Evolutionary conservation across 495 filamentous ascomycete genomes (phyloP).

Genomic region (Astrothelium macrocarpum): DNA sequence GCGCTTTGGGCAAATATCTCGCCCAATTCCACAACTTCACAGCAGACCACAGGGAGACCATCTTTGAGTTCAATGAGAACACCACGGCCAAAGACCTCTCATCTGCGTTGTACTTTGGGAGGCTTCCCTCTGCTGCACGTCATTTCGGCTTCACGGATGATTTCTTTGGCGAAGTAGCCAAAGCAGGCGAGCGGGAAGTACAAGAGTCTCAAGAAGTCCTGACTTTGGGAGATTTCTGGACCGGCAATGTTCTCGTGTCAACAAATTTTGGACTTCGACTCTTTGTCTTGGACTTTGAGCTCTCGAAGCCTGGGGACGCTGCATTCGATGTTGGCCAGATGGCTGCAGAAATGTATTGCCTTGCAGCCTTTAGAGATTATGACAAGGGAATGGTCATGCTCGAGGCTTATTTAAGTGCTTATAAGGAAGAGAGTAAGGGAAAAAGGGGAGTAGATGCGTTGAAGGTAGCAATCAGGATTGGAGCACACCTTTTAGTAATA

Average conservation of each 20-base stretch:
- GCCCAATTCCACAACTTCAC: constrained; percentile 8
- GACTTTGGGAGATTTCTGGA: constrained; percentile 11
- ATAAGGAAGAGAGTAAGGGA: background rate
- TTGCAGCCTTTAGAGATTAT: constrained; percentile 6
- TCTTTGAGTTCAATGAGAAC: background rate
- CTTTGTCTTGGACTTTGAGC: constrained; percentile 5
- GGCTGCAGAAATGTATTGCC: constrained; percentile 12
- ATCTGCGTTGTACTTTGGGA: background rate
- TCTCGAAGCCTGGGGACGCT: constrained; percentile 7
- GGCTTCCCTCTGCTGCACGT: background rate
- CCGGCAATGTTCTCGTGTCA: constrained; percentile 11
- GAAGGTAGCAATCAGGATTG: constrained; percentile 9
- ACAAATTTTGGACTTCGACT: background rate
- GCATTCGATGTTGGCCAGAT: constrained; percentile 10
- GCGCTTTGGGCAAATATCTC: constrained; percentile 5
- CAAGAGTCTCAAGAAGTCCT: constrained; percentile 7
- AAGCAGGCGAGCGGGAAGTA: constrained; percentile 7
- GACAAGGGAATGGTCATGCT: background rate
- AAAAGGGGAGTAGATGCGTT: background rate
- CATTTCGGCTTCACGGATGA: constrained; percentile 7
- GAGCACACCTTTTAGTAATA: background rate
- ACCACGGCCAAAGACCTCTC: constrained; percentile 5
- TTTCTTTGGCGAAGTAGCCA: constrained; percentile 8
- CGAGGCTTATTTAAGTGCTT: background rate
- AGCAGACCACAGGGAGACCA: background rate